Evolutionary conservation across 805 yeast genomes (phyloP), one percentile per base, ranked within the genome.

Genomic region (Teunomyces lycoperdinae): DNA sequence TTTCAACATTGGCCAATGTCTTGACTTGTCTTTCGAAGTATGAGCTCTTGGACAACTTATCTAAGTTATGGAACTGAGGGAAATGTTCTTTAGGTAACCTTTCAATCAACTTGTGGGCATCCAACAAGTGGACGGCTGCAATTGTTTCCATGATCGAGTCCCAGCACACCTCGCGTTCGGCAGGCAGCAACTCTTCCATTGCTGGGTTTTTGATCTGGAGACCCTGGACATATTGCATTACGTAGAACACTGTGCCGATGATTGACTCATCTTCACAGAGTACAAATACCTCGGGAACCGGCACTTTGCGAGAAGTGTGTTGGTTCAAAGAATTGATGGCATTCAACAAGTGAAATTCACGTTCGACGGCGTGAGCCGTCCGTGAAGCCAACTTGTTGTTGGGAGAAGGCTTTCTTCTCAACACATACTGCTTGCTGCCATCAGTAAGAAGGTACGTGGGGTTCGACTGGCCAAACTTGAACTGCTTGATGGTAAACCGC

Each of bases 401-500:
- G 2, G 77, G 61, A 6, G 76, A 70, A 0, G 87, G 87, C 56
- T 82, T 82, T 52, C 81, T 69, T 47, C 87, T 66, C 44, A 82
- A 67, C 2, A 81, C 86, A 46, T 70, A 74, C 35, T 68, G 63
- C 27, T 58, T 63, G 6, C 53, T 57, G 4, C 51, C 50, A 51
- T 79, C 83, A 2, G 58, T 62, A 24, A 81, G 46, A 27, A 78
- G 70, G 57, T 80, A 82, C 1, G 85, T 80, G 9, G 87, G 87
- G 57, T 82, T 82, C 1, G 83, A 77, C 59, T 82, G 87, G 11
- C 87, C 87, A 58, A 77, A 80, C 26, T 72, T 72, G 64, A 82
- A 82, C 61, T 82, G 87, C 50, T 73, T 65, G 38, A 79, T 58
- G 0, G 51, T 53, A 10, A 63, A 62, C 44, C 63, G 50, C 41